phyloP scores from a whole-genome alignment of 495 filamentous ascomycete species.

The Penicillium paxilli region DNA sequence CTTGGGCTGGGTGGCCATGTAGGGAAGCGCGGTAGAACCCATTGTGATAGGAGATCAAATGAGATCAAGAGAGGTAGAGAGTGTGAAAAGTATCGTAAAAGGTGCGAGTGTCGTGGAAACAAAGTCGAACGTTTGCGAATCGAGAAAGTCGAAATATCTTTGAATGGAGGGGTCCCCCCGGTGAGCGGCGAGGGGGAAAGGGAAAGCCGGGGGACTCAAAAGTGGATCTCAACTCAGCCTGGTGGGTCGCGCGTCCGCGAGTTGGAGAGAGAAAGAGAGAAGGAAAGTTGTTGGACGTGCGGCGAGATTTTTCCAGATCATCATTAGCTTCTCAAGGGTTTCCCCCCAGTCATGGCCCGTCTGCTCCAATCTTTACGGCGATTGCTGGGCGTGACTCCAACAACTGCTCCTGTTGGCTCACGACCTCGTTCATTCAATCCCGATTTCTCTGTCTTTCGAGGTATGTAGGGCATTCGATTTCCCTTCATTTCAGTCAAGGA shows the following conservation, averaged over 20 bases:
- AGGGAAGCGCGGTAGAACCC: conserved; percentile 40
- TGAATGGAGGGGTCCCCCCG: conserved; percentile 13
- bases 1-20: conserved; percentile 67
- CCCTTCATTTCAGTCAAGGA: background rate
- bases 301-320: conserved; percentile 14
- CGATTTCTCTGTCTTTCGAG: conserved; percentile 42
- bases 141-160: background rate
- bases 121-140: background rate
- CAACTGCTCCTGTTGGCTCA: conserved; percentile 12
- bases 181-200: conserved; percentile 19
- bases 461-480: conserved; percentile 16
- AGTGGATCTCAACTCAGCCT: conserved; percentile 20
- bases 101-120: too few species aligned
- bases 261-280: too few species aligned
- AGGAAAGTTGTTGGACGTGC: conserved; percentile 6
- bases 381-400: conserved; percentile 28
- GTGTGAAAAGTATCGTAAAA: too few species aligned
- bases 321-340: too few species aligned
- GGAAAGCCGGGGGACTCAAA: conserved; percentile 4
- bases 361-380: conserved; percentile 37
- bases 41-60: conserved; percentile 21
- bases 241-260: conserved; percentile 21
- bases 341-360: conserved; percentile 42
- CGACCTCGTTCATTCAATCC: conserved; percentile 35
- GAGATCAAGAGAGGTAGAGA: background rate